phyloP scores from a whole-genome alignment of 306 rosid genomes.

The Crotalaria pallida region DNA sequence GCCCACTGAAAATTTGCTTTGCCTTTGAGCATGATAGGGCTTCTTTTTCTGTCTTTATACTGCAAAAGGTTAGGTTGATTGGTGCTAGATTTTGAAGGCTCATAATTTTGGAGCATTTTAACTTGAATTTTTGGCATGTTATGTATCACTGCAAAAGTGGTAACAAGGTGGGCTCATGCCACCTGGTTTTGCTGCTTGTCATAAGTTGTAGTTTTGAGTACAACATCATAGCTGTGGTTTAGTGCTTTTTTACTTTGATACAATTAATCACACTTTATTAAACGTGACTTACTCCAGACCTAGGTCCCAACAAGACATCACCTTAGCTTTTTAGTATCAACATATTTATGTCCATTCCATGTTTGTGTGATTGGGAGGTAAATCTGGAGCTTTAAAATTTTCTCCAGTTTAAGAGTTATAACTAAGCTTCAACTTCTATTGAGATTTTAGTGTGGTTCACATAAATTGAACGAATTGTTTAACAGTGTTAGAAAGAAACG shows the following conservation, averaged over 20 bases:
- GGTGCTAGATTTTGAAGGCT: slow-evolving; percentile 29
- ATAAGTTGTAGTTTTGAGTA: slow-evolving; percentile 41
- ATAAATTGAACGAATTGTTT: background rate
- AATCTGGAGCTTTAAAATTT: slow-evolving; percentile 8
- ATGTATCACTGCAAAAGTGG: slow-evolving; percentile 38
- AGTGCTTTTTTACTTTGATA: slow-evolving; percentile 38
- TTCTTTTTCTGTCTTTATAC: slow-evolving; percentile 35
- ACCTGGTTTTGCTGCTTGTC: slow-evolving; percentile 52
- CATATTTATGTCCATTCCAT: slow-evolving; percentile 18
- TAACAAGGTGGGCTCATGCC: slow-evolving; percentile 43
- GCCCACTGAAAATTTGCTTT: slow-evolving; percentile 34
- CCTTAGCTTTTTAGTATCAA: slow-evolving; percentile 30
- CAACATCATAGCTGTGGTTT: slow-evolving; percentile 26
- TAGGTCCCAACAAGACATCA: slow-evolving; percentile 38
- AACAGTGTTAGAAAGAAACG: background rate
- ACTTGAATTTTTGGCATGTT: slow-evolving; percentile 47
- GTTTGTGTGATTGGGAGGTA: slow-evolving; percentile 16
- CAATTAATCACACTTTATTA: slow-evolving; percentile 46
- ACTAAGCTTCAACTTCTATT: background rate
- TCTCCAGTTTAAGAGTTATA: background rate
- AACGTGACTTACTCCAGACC: slow-evolving; percentile 42
- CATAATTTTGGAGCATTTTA: slow-evolving; percentile 31
- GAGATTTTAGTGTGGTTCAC: background rate
- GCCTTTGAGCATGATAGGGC: slow-evolving; percentile 31
- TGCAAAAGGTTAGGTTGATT: slow-evolving; percentile 37